Percentiles rank a stretch among this genome's conserved stretches.
phyloP scores from a whole-genome alignment of 129 eudicot genomes.

The Tanacetum coccineum region DNA sequence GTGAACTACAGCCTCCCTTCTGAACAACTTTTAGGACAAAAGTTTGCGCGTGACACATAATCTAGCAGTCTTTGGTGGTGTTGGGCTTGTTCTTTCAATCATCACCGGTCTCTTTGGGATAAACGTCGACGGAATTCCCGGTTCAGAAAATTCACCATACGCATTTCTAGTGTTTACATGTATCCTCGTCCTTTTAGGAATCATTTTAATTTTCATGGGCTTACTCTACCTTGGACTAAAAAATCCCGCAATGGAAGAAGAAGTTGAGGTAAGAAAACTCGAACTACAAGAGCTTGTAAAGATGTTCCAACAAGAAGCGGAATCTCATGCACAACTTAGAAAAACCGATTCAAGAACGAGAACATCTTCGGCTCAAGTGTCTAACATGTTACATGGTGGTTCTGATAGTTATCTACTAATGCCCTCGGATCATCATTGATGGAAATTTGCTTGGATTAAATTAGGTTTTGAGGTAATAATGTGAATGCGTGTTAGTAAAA shows the following conservation, averaged over 20 bases:
- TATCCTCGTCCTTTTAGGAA: constrained; percentile 43
- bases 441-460: not conserved
- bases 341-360: constrained; percentile 30
- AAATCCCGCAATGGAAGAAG: constrained; percentile 44
- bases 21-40: constrained; percentile 47
- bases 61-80: constrained; percentile 85
- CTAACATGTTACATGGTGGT: constrained; percentile 22
- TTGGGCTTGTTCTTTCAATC: constrained; percentile 67
- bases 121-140: constrained; percentile 77
- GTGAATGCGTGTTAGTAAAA: too few species aligned
- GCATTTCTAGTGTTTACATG: constrained; percentile 54
- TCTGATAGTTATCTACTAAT: constrained; percentile 39
- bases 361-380: constrained; percentile 16
- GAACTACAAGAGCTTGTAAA: constrained; percentile 62
- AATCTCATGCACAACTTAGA: constrained; percentile 64
- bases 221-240: constrained; percentile 56
- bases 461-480: too few species aligned
- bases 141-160: constrained; percentile 44
- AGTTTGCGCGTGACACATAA: constrained; percentile 86
- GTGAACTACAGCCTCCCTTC: not conserved
- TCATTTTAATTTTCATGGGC: constrained; percentile 50
- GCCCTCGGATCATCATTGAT: constrained; percentile 22
- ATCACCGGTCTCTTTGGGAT: constrained; percentile 67
- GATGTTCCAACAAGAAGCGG: constrained; percentile 64
- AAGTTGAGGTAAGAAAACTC: constrained; percentile 51